phyloP scores from a whole-genome alignment of 1,139 yeast species.

The Maudiozyma humilis region DNA sequence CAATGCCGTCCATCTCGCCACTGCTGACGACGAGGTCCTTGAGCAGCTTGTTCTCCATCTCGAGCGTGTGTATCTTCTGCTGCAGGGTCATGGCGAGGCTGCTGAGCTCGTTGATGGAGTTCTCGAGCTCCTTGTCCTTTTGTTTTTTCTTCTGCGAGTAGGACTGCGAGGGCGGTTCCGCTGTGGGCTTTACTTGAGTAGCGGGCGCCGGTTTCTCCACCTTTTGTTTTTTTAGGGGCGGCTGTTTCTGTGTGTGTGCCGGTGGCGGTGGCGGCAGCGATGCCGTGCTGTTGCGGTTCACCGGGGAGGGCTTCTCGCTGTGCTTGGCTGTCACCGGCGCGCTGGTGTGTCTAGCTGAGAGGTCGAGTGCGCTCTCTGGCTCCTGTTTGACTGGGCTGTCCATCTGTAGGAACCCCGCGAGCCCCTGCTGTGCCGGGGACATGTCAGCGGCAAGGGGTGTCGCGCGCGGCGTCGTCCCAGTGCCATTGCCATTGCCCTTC shows the following conservation, averaged over 20 bases:
- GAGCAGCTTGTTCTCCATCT: constrained; percentile 77
- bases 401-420: background rate
- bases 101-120: constrained; percentile 51
- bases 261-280: too few relatives aligned
- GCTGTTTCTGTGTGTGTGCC: too few relatives aligned
- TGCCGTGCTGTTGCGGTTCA: background rate
- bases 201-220: background rate
- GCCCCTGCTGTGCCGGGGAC: too few relatives aligned
- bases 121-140: constrained; percentile 80
- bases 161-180: background rate
- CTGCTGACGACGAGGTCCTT: constrained; percentile 67
- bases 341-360: background rate
- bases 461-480: too few relatives aligned
- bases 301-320: background rate
- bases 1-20: constrained; percentile 23
- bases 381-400: background rate
- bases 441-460: too few relatives aligned
- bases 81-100: constrained; percentile 56
- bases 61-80: constrained; percentile 55
- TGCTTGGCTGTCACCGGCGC: background rate
- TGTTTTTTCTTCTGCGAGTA: constrained; percentile 65
- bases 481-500: background rate
- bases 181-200: background rate
- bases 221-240: background rate
- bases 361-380: background rate